phyloP scores from a whole-genome alignment of 768 basidiomycete genomes.

The Cystobasidium onofrii region DNA sequence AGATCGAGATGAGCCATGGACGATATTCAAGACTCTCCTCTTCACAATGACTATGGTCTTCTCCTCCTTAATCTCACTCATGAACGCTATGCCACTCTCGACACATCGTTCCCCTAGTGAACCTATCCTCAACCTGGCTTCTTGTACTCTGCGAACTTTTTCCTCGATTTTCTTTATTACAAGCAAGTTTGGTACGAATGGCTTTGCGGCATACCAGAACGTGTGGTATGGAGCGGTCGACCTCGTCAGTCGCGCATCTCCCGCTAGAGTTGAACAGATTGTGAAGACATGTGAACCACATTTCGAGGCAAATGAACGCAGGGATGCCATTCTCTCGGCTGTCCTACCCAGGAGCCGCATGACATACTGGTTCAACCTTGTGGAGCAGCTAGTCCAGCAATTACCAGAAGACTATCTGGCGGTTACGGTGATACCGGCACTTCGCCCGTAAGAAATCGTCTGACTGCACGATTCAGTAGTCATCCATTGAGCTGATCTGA shows the following conservation, averaged over 20 bases:
- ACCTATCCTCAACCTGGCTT: slow-evolving; percentile 49
- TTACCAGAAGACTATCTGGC: slow-evolving; percentile 55
- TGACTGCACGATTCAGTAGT: not conserved
- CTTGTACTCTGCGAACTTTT: slow-evolving; percentile 54
- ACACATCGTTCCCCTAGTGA: not conserved
- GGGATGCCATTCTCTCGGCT: slow-evolving; percentile 30
- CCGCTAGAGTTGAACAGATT: slow-evolving; percentile 4
- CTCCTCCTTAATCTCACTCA: slow-evolving; percentile 36
- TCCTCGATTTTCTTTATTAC: slow-evolving; percentile 67
- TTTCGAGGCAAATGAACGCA: slow-evolving; percentile 39
- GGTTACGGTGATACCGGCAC: slow-evolving; percentile 55
- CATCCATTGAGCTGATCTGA: slow-evolving; percentile 11
- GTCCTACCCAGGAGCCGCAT: slow-evolving; percentile 46
- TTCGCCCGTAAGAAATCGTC: slow-evolving; percentile 55
- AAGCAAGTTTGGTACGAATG: slow-evolving; percentile 64
- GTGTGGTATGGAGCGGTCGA: slow-evolving; percentile 71
- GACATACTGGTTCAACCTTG: slow-evolving; percentile 63
- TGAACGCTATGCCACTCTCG: slow-evolving; percentile 34
- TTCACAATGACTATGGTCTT: slow-evolving; percentile 38
- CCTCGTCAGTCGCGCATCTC: slow-evolving; percentile 52
- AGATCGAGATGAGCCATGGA: slow-evolving; percentile 36
- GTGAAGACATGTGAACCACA: slow-evolving; percentile 12
- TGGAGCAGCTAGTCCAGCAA: slow-evolving; percentile 67
- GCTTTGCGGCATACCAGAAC: slow-evolving; percentile 65
- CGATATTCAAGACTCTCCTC: slow-evolving; percentile 39